Conservation (phyloP, 495 filamentous ascomycete species). For the Tuber melanosporum region DNA sequence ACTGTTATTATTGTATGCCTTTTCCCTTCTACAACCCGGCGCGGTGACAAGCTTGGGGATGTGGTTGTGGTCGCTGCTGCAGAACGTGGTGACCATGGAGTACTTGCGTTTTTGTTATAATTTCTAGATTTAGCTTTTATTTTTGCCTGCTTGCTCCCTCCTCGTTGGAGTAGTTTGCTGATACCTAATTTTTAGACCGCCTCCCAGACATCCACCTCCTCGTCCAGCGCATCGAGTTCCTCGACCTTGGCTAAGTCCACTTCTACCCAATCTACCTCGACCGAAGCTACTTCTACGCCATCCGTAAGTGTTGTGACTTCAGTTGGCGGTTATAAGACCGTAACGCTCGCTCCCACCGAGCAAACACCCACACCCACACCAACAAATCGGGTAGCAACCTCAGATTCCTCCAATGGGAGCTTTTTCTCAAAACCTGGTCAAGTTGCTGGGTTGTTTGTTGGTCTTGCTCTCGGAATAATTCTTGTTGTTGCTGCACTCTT, state of each 20-base stretch:
- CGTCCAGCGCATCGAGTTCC: conserved; percentile 31
- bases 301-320: conserved; percentile 48
- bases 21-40: conserved; percentile 28
- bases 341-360: conserved; percentile 49
- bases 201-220: conserved; percentile 23
- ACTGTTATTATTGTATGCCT: conserved; percentile 38
- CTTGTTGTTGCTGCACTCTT: conserved; percentile 36
- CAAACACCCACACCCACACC: conserved; percentile 29
- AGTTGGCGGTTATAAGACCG: conserved; percentile 49
- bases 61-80: conserved; percentile 18
- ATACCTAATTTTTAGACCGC: conserved; percentile 17
- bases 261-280: conserved; percentile 21
- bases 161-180: conserved; percentile 11
- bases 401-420: conserved; percentile 2
- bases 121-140: background rate
- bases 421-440: conserved; percentile 41
- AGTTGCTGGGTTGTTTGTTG: conserved; percentile 43
- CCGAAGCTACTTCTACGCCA: conserved; percentile 40
- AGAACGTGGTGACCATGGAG: background rate
- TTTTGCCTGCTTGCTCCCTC: conserved; percentile 5
- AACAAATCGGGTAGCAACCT: background rate
- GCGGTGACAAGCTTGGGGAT: conserved; percentile 5
- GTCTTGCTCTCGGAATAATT: conserved; percentile 40
- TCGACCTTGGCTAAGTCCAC: conserved; percentile 19
- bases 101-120: background rate